Evolutionary conservation across 352 stramenopile genomes (phyloP).

Genomic region (Pythium phragmiticola): DNA sequence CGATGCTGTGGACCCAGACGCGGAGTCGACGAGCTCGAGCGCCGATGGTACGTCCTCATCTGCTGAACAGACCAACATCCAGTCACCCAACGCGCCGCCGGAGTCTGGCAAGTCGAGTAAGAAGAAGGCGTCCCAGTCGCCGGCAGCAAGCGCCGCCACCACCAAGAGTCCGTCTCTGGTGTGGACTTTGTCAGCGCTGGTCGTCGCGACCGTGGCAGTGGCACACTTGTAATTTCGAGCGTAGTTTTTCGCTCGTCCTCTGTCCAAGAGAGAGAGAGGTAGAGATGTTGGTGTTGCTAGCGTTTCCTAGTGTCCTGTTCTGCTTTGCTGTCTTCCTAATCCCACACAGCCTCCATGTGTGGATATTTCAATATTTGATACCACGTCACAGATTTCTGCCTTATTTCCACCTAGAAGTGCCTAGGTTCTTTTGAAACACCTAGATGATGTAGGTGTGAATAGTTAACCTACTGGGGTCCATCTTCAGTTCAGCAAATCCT

Average conservation of each 20-base stretch:
- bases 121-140: conserved; percentile 16
- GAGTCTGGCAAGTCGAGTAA: conserved; percentile 8
- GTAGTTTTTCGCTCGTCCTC: not conserved
- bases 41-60: not conserved
- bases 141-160: not conserved
- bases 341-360: not conserved
- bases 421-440: not conserved
- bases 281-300: conserved; percentile 1
- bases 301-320: not conserved
- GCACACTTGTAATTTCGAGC: not conserved
- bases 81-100: conserved; percentile 11
- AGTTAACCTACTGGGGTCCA: conserved; percentile 1
- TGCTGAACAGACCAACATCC: conserved; percentile 17
- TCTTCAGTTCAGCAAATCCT: not conserved
- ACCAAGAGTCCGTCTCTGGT: not conserved
- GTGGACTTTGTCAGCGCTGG: conserved; percentile 1
- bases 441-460: not conserved
- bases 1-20: conserved; percentile 8
- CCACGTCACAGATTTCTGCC: not conserved
- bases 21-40: conserved; percentile 13
- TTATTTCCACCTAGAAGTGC: too few species aligned
- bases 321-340: not conserved
- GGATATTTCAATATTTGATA: not conserved
- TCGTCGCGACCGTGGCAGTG: not conserved
- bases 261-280: not conserved